phyloP scores from a whole-genome alignment of 805 yeast genomes.

The Candida oleophila region DNA sequence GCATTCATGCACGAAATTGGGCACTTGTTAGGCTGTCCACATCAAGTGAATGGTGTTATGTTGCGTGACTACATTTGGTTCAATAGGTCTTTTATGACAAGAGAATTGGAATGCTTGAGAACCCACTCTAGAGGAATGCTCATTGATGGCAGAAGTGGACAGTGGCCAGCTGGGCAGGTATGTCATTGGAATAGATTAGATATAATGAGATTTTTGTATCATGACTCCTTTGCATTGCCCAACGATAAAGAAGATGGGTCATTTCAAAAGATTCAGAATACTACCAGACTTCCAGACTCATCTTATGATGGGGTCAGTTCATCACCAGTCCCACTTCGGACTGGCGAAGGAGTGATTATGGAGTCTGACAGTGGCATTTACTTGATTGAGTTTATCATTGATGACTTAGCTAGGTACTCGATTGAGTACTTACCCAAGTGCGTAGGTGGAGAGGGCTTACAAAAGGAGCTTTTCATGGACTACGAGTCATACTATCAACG shows the following conservation, averaged over 20 bases:
- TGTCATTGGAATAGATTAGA: slow-evolving; percentile 90
- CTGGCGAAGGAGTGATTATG: slow-evolving; percentile 31
- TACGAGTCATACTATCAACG: slow-evolving; percentile 37
- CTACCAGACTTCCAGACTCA: slow-evolving; percentile 19
- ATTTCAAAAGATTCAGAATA: slow-evolving; percentile 38
- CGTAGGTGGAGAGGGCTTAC: slow-evolving; percentile 63
- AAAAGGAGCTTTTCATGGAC: slow-evolving; percentile 47
- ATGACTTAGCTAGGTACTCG: slow-evolving; percentile 53
- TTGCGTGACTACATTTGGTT: slow-evolving; percentile 77
- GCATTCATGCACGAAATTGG: slow-evolving; percentile 97
- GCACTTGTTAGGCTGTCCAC: slow-evolving; percentile 88
- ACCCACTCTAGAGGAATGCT: slow-evolving; percentile 47
- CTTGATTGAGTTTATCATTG: slow-evolving; percentile 67
- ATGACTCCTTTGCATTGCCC: slow-evolving; percentile 76
- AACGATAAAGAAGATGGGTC: slow-evolving; percentile 49
- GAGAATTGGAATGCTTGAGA: slow-evolving; percentile 59
- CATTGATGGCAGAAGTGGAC: slow-evolving; percentile 41
- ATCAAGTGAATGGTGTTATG: slow-evolving; percentile 89
- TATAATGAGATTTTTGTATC: slow-evolving; percentile 71
- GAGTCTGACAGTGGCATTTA: slow-evolving; percentile 67
- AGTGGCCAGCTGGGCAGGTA: slow-evolving; percentile 47
- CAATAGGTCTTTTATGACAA: slow-evolving; percentile 77
- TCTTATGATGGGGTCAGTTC: slow-evolving; percentile 13
- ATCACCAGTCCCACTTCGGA: slow-evolving; percentile 22
- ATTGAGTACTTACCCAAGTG: slow-evolving; percentile 59